Percentiles rank a stretch among this genome's conserved stretches.
These are phyloP conservation scores for Septoria linicola DNA, from an alignment of 2,329 filamentous ascomycete species.

Conservation along the genomic window DNA sequence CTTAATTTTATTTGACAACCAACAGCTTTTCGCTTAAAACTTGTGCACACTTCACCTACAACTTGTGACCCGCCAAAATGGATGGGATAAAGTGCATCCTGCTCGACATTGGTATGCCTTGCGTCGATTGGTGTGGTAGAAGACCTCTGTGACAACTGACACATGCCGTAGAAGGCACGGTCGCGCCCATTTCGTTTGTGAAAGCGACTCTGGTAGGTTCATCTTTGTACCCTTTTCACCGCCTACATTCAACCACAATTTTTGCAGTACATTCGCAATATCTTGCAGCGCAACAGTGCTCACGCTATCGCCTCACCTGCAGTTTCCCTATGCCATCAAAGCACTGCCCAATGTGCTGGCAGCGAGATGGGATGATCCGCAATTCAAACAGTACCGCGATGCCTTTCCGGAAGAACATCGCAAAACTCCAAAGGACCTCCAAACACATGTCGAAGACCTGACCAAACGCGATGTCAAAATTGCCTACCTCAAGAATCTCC, in stretches of 20 bases:
- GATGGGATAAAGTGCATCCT: conserved; percentile 37
- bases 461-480: conserved; percentile 71
- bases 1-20: not conserved
- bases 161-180: conserved; percentile 65
- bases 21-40: conserved; percentile 8
- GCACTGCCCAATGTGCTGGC: conserved; percentile 64
- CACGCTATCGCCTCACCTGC: conserved; percentile 12
- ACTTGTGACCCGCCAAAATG: conserved; percentile 25
- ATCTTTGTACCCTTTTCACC: no score
- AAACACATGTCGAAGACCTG: conserved; percentile 68
- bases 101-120: conserved; percentile 40
- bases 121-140: not conserved
- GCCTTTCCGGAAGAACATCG: conserved; percentile 68
- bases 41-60: not conserved
- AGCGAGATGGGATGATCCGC: conserved; percentile 64
- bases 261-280: conserved; percentile 14
- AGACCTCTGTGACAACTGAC: conserved; percentile 11
- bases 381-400: conserved; percentile 66
- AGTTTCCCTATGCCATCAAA: conserved; percentile 74
- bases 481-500: conserved; percentile 73
- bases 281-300: conserved; percentile 5
- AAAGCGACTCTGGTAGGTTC: conserved; percentile 74
- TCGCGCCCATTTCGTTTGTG: conserved; percentile 81
- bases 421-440: conserved; percentile 58
- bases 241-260: not conserved